phyloP scores from a whole-genome alignment of 1,284 basidiomycete genomes.

The Microbotryomycetes sp. region DNA sequence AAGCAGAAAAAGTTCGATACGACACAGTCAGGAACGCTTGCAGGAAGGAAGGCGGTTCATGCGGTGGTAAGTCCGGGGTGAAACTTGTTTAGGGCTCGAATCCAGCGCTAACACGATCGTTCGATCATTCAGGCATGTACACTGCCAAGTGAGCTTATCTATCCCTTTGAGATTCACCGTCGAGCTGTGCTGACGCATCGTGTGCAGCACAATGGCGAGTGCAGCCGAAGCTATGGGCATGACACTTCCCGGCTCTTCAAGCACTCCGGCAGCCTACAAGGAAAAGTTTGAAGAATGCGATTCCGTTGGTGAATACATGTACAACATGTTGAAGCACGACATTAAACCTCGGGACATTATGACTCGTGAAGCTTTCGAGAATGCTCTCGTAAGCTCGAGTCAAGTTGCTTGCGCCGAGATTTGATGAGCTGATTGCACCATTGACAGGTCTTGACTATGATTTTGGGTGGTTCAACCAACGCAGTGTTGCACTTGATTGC shows the following conservation, averaged over 20 bases:
- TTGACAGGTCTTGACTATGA: constrained; percentile 61
- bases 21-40: constrained; percentile 84
- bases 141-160: constrained; percentile 35
- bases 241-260: constrained; percentile 81
- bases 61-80: constrained; percentile 66
- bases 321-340: constrained; percentile 72
- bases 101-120: constrained; percentile 12
- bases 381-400: constrained; percentile 73
- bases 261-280: constrained; percentile 71
- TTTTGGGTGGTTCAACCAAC: constrained; percentile 89
- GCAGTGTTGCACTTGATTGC: constrained; percentile 86
- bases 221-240: constrained; percentile 86
- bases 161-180: constrained; percentile 82
- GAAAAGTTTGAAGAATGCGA: constrained; percentile 82
- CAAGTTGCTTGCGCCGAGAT: no score
- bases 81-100: constrained; percentile 28
- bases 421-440: no score
- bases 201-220: constrained; percentile 43
- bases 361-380: constrained; percentile 91
- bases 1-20: constrained; percentile 59
- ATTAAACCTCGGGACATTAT: constrained; percentile 93
- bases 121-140: constrained; percentile 37
- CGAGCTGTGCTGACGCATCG: not conserved
- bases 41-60: constrained; percentile 82
- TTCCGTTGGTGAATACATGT: constrained; percentile 73